Evolutionary conservation across 164 flowering plant species (phyloP).

Genomic region (Buxus sempervirens): DNA sequence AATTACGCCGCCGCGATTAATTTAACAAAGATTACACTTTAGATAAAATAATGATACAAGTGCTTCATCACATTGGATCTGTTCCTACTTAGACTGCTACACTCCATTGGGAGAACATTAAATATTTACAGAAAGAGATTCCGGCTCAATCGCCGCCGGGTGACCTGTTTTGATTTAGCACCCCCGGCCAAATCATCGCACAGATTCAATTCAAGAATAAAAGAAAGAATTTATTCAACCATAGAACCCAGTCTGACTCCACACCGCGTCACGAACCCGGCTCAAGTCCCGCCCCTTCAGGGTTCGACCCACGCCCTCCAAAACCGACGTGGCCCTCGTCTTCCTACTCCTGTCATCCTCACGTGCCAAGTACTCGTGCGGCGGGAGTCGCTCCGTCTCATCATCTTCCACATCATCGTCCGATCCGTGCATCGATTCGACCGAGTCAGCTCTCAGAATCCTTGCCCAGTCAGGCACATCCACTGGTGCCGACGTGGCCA

Average conservation of each 20-base stretch:
- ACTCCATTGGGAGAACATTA: too few species aligned
- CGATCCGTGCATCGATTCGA: slow-evolving; percentile 58
- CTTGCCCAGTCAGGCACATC: slow-evolving; percentile 83
- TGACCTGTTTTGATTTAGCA: slow-evolving; percentile 15
- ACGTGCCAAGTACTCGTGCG: slow-evolving; percentile 88
- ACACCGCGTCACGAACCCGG: slow-evolving; percentile 88
- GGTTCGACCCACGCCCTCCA: slow-evolving; percentile 91
- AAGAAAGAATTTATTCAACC: slow-evolving; percentile 25
- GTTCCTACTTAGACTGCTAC: too few species aligned
- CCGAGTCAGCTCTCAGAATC: slow-evolving; percentile 64
- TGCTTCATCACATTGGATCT: too few species aligned
- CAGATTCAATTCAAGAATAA: slow-evolving; percentile 21
- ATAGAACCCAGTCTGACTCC: slow-evolving; percentile 93
- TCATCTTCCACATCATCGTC: slow-evolving; percentile 41
- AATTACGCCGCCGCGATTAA: too few species aligned
- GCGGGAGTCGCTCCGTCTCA: slow-evolving; percentile 66
- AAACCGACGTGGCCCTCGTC: slow-evolving; percentile 54
- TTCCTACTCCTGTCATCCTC: slow-evolving; percentile 40
- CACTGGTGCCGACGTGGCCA: slow-evolving; percentile 85
- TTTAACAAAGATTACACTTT: too few species aligned
- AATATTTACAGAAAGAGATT: too few species aligned
- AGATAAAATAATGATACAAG: too few species aligned
- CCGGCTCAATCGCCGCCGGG: slow-evolving; percentile 2
- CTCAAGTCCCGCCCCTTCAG: slow-evolving; percentile 96
- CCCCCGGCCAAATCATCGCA: slow-evolving; percentile 40